Evolutionary conservation across 768 basidiomycete species (phyloP), one percentile per base, ranked within the genome.

Genomic region (Trametes punicea): DNA sequence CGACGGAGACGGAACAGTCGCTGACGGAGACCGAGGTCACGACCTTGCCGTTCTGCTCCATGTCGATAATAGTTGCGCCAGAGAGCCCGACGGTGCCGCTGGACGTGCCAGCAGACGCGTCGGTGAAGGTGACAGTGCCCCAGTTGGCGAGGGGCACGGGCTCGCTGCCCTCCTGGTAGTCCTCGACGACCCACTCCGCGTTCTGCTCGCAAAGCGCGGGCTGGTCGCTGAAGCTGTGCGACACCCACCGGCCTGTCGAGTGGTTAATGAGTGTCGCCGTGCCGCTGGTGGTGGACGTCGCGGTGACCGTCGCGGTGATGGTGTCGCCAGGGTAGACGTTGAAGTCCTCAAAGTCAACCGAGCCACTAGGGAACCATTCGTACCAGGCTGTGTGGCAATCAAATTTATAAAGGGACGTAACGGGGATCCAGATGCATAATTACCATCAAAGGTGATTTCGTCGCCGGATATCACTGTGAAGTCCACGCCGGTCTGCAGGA

Each of bases 121-220:
- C 62, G 31, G 67, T 71, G 65, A 74, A 74, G 31, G 64, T 69
- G 60, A 73, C 71, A 25, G 69, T 70, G 61, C 71, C 71, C 41
- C 70, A 74, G 70, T 73, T 69, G 39, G 73, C 69, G 52, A 74
- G 69, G 23, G 70, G 69, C n/a, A 74, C 73, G 55, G 66, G 67
- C 27, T 55, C 54, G 49, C 42, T 29, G 55, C 58, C 55, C 52
- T 57, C 51, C 58, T 62, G 54, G 62, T 57, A 67, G 62, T 73
- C 72, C 63, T 73, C 72, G 23, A 73, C 70, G 53, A 73, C 72
- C 72, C 72, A 73, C 62, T 73, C 71, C 7, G 71, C 72, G 62
- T 73, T 69, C 65, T 69, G 52, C 62, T 70, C 62, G 64, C 71
- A 72, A 44, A 72, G 67, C 25, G 67, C 53, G 45, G 57, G 50